Base-by-base conservation (phyloP, 257 asterid species). In the Penstemon eatonii region DNA sequence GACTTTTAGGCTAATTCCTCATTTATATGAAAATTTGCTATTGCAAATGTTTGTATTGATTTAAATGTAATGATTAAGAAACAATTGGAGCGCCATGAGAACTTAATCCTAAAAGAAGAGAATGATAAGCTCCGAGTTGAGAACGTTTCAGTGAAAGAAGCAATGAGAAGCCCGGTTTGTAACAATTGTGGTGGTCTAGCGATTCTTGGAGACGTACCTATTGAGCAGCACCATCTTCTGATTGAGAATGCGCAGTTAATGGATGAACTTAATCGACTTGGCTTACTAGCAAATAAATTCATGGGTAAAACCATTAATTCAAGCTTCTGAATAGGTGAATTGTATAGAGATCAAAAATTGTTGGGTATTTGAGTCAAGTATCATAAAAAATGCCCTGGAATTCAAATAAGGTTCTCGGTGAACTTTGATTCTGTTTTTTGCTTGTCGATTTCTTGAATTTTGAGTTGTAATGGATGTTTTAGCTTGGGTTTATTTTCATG, bases 11-110 rank as follows among this genome's bases (percentile, higher is more conserved):
- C 33, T 25, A 25, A 1, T 1, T 1, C 33, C 33, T 25, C 33
- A 25, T 25, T 25, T 1, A 25, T 1, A 25, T 25, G 2, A 25
- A 25, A 25, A 25, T 25, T 25, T 25, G 33, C 33, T 25, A 50
- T 67, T 3, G 0, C 51, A 71, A 40, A 58, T 56, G 11, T 50
- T 62, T 55, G 5, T 50, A 66, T 64, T 79, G 68, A 68, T 55
- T 46, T 67, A 5, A 37, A 8, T 69, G 56, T 73, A 64, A 61
- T 68, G 66, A 44, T 54, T 38, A 69, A 92, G 98, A 85, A 90
- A 37, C 96, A 88, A 81, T 45, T 88, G 64, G 98, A 88, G 71
- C 95, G 91, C 56, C 95, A 86, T 36, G 97, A 90, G 60, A 86
- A 92, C 70, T 66, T 81, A 6, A 78, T 88, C 44, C 89, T 92